These are phyloP conservation scores for Fraxinus floribunda DNA, from an alignment of 305 asterid genomes.

Conservation along the genomic window DNA sequence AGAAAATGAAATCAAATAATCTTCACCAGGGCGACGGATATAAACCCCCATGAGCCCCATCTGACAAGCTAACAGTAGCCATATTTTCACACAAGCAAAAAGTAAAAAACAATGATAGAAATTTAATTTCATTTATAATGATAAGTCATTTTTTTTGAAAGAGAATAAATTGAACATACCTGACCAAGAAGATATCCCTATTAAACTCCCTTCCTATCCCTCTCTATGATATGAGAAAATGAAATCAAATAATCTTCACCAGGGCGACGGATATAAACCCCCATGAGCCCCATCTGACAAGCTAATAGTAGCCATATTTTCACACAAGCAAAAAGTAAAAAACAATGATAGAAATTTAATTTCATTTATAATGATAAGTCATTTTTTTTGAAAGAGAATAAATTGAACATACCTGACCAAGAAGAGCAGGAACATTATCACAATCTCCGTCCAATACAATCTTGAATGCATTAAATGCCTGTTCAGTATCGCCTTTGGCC, in stretches of 20 bases:
- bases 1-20: neutral
- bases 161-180: slow-evolving; percentile 44
- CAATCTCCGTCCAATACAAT: slow-evolving; percentile 86
- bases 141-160: neutral
- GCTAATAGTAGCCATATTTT: neutral
- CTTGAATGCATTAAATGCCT: slow-evolving; percentile 88
- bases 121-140: neutral
- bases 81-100: neutral
- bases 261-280: no score
- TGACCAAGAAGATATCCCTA: slow-evolving; percentile 59
- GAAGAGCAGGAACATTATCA: slow-evolving; percentile 89
- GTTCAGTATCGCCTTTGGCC: slow-evolving; percentile 90
- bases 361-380: neutral
- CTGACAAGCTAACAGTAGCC: neutral
- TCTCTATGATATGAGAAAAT: neutral
- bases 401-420: slow-evolving; percentile 73
- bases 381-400: slow-evolving; percentile 1
- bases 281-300: neutral
- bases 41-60: neutral
- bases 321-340: neutral
- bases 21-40: neutral
- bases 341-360: neutral
- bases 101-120: neutral
- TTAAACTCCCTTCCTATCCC: neutral
- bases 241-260: neutral